Percentiles rank a stretch among this genome's conserved stretches.
Evolutionary conservation across 139 green algal genomes (phyloP).

Genomic region (Yamagishiella unicocca): DNA sequence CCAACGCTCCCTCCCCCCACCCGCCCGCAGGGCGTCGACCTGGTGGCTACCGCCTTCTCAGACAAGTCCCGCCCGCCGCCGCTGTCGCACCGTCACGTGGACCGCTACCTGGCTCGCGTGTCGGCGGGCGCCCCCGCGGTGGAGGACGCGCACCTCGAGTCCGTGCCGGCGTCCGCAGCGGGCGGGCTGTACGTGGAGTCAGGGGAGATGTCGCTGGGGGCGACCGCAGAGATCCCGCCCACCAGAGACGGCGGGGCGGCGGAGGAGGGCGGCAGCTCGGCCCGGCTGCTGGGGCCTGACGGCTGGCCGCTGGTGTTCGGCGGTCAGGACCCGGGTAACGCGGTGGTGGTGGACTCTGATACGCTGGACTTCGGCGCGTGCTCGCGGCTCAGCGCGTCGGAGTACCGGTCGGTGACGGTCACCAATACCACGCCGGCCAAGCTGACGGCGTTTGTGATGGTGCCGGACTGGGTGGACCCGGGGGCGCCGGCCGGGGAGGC

Average conservation of each 20-base stretch:
- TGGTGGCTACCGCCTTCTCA: slow-evolving; percentile 70
- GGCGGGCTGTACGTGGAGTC: neutral
- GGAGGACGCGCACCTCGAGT: slow-evolving; percentile 32
- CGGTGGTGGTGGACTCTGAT: slow-evolving; percentile 58
- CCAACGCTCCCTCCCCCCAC: no score
- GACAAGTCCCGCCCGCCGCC: slow-evolving; percentile 71
- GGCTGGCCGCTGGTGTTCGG: slow-evolving; percentile 69
- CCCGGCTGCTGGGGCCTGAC: slow-evolving; percentile 55
- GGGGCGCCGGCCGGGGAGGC: slow-evolving; percentile 5
- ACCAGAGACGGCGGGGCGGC: neutral
- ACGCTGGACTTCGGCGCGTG: slow-evolving; percentile 74
- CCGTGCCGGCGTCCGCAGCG: neutral
- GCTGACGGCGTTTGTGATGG: slow-evolving; percentile 50
- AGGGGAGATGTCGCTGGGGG: neutral
- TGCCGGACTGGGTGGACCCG: slow-evolving; percentile 66
- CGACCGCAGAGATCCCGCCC: no score
- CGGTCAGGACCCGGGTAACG: slow-evolving; percentile 54
- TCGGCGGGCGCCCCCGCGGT: slow-evolving; percentile 36
- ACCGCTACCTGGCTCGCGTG: slow-evolving; percentile 58
- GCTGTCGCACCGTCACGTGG: slow-evolving; percentile 61
- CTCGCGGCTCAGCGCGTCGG: slow-evolving; percentile 62
- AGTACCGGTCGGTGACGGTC: slow-evolving; percentile 68
- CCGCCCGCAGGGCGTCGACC: slow-evolving; percentile 70
- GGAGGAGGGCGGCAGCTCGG: neutral
- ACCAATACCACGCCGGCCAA: slow-evolving; percentile 63